A percentile compares a stretch with the other conserved stretches of the same genome.
These are phyloP conservation scores for Carnegiea gigantea DNA, from an alignment of 179 eudicot genomes.

Conservation along the genomic window DNA sequence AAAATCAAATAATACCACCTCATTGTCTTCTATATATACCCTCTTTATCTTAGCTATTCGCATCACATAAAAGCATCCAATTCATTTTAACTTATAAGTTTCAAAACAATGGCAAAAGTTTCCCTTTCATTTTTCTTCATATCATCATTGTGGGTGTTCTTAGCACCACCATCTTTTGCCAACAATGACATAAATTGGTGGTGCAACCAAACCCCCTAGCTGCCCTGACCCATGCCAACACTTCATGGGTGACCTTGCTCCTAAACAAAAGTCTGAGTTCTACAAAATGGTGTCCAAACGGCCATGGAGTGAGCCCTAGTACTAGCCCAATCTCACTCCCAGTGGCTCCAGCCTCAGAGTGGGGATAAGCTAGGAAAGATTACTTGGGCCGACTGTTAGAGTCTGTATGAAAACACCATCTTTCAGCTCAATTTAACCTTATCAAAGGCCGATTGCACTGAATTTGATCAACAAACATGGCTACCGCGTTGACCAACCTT, in stretches of 20 bases:
- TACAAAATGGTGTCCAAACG: conserved; percentile 37
- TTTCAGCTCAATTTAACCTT: conserved; percentile 52
- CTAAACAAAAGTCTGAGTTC: conserved; percentile 36
- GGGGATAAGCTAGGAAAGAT: conserved; percentile 29
- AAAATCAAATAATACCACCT: too few species aligned
- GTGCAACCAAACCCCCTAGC: conserved; percentile 39
- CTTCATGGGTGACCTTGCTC: conserved; percentile 32
- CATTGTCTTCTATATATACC: neutral
- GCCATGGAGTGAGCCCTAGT: conserved; percentile 39
- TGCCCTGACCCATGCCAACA: conserved; percentile 43
- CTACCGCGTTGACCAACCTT: conserved; percentile 58
- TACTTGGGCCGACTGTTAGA: conserved; percentile 47
- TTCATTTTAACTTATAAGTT: neutral
- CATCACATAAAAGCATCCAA: neutral
- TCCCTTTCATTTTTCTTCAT: neutral
- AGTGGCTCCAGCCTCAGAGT: conserved; percentile 20
- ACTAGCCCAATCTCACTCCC: conserved; percentile 26
- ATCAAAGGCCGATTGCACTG: conserved; percentile 16
- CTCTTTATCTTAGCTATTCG: neutral
- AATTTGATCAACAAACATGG: conserved; percentile 70
- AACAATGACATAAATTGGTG: conserved; percentile 21
- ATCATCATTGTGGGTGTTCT: neutral
- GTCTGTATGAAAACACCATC: conserved; percentile 44
- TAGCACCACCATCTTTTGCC: conserved; percentile 7
- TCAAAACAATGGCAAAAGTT: conserved; percentile 13